Conservation (phyloP, 1,284 basidiomycete species). For the Vanrija pseudolonga region DNA sequence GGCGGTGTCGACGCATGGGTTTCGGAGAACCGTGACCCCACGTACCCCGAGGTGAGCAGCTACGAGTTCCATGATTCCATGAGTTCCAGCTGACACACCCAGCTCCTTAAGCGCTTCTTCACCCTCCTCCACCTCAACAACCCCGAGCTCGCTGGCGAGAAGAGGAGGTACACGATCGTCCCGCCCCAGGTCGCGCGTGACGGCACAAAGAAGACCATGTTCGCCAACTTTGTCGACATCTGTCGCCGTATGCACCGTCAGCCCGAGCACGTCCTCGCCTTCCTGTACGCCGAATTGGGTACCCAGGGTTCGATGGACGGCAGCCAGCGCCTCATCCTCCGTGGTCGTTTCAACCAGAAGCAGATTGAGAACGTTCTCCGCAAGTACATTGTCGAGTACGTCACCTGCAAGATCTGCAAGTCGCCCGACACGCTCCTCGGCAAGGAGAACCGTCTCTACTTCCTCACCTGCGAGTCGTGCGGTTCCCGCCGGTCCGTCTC, state of each 20-base stretch:
- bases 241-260: slow-evolving; percentile 98
- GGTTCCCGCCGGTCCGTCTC: slow-evolving; percentile 89
- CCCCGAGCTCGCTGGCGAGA: slow-evolving; percentile 81
- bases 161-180: slow-evolving; percentile 93
- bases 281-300: slow-evolving; percentile 97
- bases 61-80: too few species aligned
- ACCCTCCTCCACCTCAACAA: slow-evolving; percentile 87
- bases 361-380: slow-evolving; percentile 97
- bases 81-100: background rate
- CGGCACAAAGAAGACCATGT: slow-evolving; percentile 93
- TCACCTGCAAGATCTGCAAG: slow-evolving; percentile 99
- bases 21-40: slow-evolving; percentile 88
- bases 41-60: slow-evolving; percentile 61
- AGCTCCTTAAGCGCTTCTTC: slow-evolving; percentile 57
- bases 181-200: slow-evolving; percentile 94
- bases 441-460: slow-evolving; percentile 99
- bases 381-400: slow-evolving; percentile 98
- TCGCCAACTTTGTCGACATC: slow-evolving; percentile 92
- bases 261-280: slow-evolving; percentile 98
- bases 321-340: slow-evolving; percentile 88
- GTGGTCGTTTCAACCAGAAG: slow-evolving; percentile 97
- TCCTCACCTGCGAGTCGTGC: slow-evolving; percentile 95
- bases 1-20: slow-evolving; percentile 66
- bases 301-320: slow-evolving; percentile 96
- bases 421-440: slow-evolving; percentile 93